These are phyloP conservation scores for Solanum chilense DNA, from an alignment of 257 asterid species.

Conservation along the genomic window DNA sequence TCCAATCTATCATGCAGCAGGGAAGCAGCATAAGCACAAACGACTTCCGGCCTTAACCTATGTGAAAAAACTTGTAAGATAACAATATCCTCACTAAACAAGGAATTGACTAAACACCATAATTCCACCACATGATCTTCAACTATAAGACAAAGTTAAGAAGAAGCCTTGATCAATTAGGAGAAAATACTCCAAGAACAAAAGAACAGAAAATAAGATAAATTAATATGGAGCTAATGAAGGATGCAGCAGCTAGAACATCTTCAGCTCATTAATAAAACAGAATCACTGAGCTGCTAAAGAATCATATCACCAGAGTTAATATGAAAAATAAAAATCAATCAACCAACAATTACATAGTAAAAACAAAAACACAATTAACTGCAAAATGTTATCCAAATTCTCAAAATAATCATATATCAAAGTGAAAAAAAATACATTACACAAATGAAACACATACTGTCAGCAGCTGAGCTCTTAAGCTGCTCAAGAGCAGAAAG, in stretches of 20 bases:
- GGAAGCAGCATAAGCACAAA: background rate
- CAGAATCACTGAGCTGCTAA: background rate
- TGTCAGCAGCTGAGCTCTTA: conserved; percentile 73
- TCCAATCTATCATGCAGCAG: background rate
- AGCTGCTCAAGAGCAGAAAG: conserved; percentile 82
- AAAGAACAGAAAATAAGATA: background rate
- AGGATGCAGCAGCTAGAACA: background rate
- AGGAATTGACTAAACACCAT: background rate
- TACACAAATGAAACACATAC: conserved; percentile 15
- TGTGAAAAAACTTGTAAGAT: background rate
- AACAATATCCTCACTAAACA: background rate
- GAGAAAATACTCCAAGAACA: background rate
- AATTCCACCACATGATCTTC: background rate
- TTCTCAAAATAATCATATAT: background rate
- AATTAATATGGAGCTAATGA: background rate
- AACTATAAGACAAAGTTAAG: background rate
- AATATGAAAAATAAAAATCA: background rate
- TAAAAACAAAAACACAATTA: background rate
- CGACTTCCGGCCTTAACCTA: background rate
- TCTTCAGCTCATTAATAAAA: background rate
- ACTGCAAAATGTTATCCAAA: background rate
- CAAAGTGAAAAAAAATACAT: background rate
- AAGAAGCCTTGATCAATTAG: background rate
- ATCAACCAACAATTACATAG: background rate
- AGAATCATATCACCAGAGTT: background rate